Evolutionary conservation across 2,329 filamentous ascomycete genomes (phyloP), one percentile per base, ranked within the genome.

Genomic region (Colletotrichum costaricense): DNA sequence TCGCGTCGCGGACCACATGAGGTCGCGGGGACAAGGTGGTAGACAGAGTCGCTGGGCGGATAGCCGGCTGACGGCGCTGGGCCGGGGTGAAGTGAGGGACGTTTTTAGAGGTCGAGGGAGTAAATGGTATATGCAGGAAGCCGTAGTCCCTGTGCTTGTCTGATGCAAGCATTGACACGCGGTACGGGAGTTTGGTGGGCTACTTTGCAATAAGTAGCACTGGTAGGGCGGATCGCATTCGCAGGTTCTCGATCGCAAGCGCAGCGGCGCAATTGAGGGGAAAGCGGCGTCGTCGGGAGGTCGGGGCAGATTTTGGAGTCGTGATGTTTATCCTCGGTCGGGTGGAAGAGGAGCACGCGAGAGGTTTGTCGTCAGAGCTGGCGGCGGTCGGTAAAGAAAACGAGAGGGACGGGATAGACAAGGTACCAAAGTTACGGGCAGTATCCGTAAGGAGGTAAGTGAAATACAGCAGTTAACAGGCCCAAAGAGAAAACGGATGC

Each of bases 1-100:
- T 75, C 49, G 66, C 63, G 69, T 75, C 70, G 66, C 66, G 69
- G 74, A 67, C 72, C 74, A 73, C 73, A 75, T 73, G 74, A 70
- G 72, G 57, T 74, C 71, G 72, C 71, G 68, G 68, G 57, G 42
- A 74, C 67, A 60, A 56, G 60, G 42, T 68, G 63, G 68, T 52
- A 52, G 62, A 58, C 38, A 67, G 68, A 49, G 67, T 63, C 16
- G 58, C 49, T 55, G 64, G 55, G 71, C 64, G 65, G 74, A 60
- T 72, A 49, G 55, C 55, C 52, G 58, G 59, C 72, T 66, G 70
- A 49, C 63, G 38, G 54, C 67, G 62, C 56, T 59, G 59, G 49
- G 63, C 68, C 70, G 68, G 54, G 58, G 62, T 66, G 63, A 67
- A 67, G 68, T 72, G 71, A 72, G 58, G 69, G 70, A 58, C 58